Evolutionary conservation across 2,329 filamentous ascomycete genomes (phyloP).

Genomic region (Colletotrichum liriopes): DNA sequence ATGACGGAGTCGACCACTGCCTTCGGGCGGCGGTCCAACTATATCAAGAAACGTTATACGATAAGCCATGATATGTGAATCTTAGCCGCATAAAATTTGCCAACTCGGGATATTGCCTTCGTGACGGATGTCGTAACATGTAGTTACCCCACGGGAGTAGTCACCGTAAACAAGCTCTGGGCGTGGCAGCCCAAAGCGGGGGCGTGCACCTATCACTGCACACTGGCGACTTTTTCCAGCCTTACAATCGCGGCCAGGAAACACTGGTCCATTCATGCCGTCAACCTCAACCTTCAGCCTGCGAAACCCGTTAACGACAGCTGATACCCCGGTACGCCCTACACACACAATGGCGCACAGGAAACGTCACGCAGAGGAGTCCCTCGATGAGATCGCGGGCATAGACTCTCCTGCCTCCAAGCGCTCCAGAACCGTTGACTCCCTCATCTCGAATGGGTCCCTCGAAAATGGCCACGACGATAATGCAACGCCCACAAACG

Average conservation of each 20-base stretch:
- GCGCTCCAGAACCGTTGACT: slow-evolving; percentile 68
- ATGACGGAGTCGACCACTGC: neutral
- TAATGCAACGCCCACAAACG: slow-evolving; percentile 45
- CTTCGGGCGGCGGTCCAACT: neutral
- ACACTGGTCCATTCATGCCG: slow-evolving; percentile 6
- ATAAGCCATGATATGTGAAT: neutral
- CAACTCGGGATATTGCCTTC: neutral
- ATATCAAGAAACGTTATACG: neutral
- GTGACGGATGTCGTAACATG: neutral
- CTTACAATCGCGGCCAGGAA: slow-evolving; percentile 2
- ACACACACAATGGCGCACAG: slow-evolving; percentile 29
- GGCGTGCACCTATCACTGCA: slow-evolving; percentile 26
- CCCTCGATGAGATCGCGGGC: slow-evolving; percentile 70
- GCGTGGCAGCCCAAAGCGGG: slow-evolving; percentile 25
- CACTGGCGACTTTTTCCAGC: slow-evolving; percentile 37
- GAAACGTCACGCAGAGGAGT: slow-evolving; percentile 74
- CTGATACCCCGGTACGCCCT: neutral
- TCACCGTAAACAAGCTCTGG: slow-evolving; percentile 26
- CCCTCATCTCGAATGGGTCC: slow-evolving; percentile 50
- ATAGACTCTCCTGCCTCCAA: slow-evolving; percentile 73
- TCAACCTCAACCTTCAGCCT: slow-evolving; percentile 5
- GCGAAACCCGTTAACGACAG: slow-evolving; percentile 7
- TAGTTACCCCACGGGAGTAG: neutral
- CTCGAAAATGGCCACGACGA: slow-evolving; percentile 52
- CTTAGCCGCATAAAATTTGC: neutral